Evolutionary conservation across 2,329 filamentous ascomycete genomes (phyloP).

Genomic region (Scopulariopsis brevicaulis): DNA sequence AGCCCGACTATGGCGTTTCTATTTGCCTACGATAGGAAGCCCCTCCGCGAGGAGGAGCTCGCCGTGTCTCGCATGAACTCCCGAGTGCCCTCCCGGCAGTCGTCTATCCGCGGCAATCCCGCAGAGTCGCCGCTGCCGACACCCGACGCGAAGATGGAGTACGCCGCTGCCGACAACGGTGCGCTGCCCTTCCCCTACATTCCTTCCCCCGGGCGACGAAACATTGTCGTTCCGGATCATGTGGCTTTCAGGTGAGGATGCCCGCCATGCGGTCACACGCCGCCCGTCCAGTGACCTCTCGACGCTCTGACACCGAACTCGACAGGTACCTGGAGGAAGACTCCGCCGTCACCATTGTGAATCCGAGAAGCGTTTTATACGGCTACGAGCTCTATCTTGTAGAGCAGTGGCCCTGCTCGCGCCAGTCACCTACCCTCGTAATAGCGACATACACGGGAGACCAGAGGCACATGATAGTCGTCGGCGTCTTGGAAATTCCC

Average conservation of each 20-base stretch:
- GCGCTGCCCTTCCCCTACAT: not conserved
- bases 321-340: constrained; percentile 76
- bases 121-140: not conserved
- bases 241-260: constrained; percentile 40
- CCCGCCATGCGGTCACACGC: not conserved
- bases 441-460: constrained; percentile 93
- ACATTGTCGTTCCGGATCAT: constrained; percentile 46
- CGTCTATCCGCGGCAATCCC: not conserved
- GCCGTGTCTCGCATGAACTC: not conserved
- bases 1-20: constrained; percentile 3
- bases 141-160: not conserved
- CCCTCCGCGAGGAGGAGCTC: not conserved
- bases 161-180: not conserved
- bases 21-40: constrained; percentile 5
- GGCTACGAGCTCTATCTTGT: constrained; percentile 93
- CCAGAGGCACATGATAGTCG: constrained; percentile 62
- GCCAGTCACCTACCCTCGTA: constrained; percentile 78
- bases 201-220: constrained; percentile 18
- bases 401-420: constrained; percentile 95
- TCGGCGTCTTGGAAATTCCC: constrained; percentile 72
- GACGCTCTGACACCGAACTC: not conserved
- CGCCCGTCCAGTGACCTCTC: not conserved
- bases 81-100: not conserved
- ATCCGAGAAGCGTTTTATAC: constrained; percentile 55
- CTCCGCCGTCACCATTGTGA: constrained; percentile 59